Conservation (phyloP, 1,284 basidiomycete species). For the Takashimella koratensis region DNA sequence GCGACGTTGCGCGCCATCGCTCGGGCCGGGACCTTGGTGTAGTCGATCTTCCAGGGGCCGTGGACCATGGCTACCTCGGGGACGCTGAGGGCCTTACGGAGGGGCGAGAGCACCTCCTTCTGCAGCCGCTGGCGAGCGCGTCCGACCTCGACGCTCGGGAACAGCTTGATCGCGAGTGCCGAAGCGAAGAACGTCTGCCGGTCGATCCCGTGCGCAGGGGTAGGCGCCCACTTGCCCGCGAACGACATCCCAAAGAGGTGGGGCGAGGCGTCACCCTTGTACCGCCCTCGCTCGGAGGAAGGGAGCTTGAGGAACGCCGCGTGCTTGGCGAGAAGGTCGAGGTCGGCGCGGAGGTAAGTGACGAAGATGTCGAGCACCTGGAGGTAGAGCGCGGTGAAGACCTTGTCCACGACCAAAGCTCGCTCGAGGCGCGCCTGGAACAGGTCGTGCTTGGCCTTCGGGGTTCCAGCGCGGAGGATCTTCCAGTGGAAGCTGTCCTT, state of each 20-base stretch:
- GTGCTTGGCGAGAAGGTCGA: slow-evolving; percentile 42
- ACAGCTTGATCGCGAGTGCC: slow-evolving; percentile 58
- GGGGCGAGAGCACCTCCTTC: slow-evolving; percentile 51
- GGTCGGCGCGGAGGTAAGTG: slow-evolving; percentile 55
- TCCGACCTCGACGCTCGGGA: slow-evolving; percentile 28
- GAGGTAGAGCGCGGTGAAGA: slow-evolving; percentile 61
- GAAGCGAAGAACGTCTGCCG: slow-evolving; percentile 61
- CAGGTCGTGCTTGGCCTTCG: slow-evolving; percentile 35
- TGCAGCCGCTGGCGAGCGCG: slow-evolving; percentile 43
- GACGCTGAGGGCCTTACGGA: slow-evolving; percentile 53
- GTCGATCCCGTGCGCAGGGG: slow-evolving; percentile 59
- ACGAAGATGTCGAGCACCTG: slow-evolving; percentile 61
- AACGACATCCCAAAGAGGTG: slow-evolving; percentile 55
- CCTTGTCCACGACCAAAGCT: slow-evolving; percentile 52
- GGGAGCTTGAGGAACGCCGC: slow-evolving; percentile 19
- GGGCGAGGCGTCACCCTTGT: slow-evolving; percentile 18
- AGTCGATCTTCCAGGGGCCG: slow-evolving; percentile 50
- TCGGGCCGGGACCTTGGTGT: slow-evolving; percentile 58
- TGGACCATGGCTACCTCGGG: slow-evolving; percentile 61
- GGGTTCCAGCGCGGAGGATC: too few relatives aligned
- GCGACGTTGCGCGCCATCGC: slow-evolving; percentile 60
- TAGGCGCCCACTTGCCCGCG: slow-evolving; percentile 67
- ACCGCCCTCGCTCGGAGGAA: slow-evolving; percentile 27
- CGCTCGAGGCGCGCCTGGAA: slow-evolving; percentile 42
- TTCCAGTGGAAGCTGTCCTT: neutral